Evolutionary conservation across 2,329 filamentous ascomycete genomes (phyloP).

Genomic region (Calonectria ilicicola): DNA sequence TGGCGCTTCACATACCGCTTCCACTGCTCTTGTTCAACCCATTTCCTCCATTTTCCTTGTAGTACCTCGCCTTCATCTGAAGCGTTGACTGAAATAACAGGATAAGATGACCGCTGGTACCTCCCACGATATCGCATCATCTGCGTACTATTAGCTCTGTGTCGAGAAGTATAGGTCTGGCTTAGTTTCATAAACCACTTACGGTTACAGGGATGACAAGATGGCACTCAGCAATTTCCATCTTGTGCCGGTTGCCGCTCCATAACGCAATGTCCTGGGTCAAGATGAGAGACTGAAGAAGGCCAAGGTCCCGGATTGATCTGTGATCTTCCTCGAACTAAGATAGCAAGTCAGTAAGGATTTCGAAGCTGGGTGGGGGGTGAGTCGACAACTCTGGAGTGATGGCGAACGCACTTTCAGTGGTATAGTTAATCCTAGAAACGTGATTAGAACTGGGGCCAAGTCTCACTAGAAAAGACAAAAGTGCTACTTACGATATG

Average conservation of each 20-base stretch:
- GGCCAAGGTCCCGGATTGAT: conserved; percentile 58
- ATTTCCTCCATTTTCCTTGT: conserved; percentile 73
- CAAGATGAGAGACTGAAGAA: conserved; percentile 62
- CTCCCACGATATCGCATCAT: conserved; percentile 69
- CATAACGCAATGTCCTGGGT: conserved; percentile 64
- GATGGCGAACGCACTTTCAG: conserved; percentile 39
- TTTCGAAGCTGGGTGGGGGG: background rate
- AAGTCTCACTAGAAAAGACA: background rate
- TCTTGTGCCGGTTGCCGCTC: conserved; percentile 67
- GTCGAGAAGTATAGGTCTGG: too few relatives aligned
- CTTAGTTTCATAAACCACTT: conserved; percentile 30
- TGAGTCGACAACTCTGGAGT: background rate
- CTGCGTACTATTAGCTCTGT: conserved; percentile 43
- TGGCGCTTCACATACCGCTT: conserved; percentile 62
- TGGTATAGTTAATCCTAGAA: conserved; percentile 46
- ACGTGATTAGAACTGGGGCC: background rate
- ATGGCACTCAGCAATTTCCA: conserved; percentile 68
- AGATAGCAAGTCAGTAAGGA: conserved; percentile 20
- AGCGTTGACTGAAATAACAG: conserved; percentile 60
- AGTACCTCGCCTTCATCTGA: conserved; percentile 68
- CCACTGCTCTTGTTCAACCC: conserved; percentile 74
- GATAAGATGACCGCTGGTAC: conserved; percentile 68
- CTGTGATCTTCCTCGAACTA: conserved; percentile 64
- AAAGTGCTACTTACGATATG: conserved; percentile 53
- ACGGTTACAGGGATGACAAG: conserved; percentile 59